These are phyloP conservation scores for Camellia japonica DNA, from an alignment of 148 eudicot genomes.

Conservation along the genomic window DNA sequence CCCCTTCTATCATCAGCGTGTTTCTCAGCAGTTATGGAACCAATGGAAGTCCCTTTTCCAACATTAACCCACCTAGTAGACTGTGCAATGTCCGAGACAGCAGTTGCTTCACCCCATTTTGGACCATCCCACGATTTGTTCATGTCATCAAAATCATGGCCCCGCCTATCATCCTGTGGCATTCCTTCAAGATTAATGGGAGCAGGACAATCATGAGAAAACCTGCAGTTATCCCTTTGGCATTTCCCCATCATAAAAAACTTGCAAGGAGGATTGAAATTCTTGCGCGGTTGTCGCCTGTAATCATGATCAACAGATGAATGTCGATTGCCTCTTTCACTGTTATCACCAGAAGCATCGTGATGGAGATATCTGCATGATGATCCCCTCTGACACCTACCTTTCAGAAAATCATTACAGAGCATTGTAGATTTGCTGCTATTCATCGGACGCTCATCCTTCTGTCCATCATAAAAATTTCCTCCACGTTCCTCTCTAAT, in stretches of 20 bases:
- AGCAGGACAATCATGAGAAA: conserved; percentile 40
- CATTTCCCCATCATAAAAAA: conserved; percentile 44
- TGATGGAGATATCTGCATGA: conserved; percentile 37
- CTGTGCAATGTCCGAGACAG: conserved; percentile 14
- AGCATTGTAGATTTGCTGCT: conserved; percentile 29
- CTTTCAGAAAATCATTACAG: conserved; percentile 46
- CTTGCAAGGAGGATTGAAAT: conserved; percentile 30
- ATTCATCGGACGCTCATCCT: conserved; percentile 19
- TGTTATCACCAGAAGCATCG: conserved; percentile 28
- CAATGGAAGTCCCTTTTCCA: conserved; percentile 2
- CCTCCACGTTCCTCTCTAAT: conserved; percentile 41
- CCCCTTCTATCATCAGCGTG: conserved; percentile 24
- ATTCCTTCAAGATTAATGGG: conserved; percentile 20
- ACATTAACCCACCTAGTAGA: conserved; percentile 18
- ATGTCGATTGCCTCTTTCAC: conserved; percentile 26
- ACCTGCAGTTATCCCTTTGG: conserved; percentile 34
- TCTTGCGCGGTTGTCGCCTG: conserved; percentile 15
- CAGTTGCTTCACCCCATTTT: conserved; percentile 28
- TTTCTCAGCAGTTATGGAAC: conserved; percentile 23
- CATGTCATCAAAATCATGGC: conserved; percentile 23
- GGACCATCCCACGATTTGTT: conserved; percentile 42
- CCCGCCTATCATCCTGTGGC: conserved; percentile 28
- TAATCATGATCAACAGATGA: conserved; percentile 23
- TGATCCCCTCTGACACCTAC: conserved; percentile 41
- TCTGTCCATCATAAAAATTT: conserved; percentile 13